Percentiles rank a stretch among this genome's conserved stretches.
phyloP scores from a whole-genome alignment of 2,329 filamentous ascomycete genomes.

The Stagonosporopsis chrysanthemi region DNA sequence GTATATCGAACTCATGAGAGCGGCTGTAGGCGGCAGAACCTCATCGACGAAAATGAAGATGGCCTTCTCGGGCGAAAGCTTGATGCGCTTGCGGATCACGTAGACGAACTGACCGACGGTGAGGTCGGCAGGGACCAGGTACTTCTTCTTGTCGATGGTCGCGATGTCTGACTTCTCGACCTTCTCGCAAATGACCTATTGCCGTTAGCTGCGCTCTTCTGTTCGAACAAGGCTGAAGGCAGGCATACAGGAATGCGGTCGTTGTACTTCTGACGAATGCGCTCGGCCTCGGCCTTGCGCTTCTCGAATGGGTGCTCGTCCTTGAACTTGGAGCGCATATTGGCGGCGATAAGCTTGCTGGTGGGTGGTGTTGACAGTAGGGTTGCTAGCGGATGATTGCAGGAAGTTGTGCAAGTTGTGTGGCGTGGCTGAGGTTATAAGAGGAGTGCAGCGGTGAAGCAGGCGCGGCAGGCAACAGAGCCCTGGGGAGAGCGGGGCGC shows the following conservation, averaged over 20 bases:
- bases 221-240: slow-evolving; percentile 5
- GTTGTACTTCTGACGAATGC: slow-evolving; percentile 98
- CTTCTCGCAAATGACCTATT: slow-evolving; percentile 84
- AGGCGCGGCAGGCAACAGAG: slow-evolving; percentile 44
- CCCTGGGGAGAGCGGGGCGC: slow-evolving; percentile 34
- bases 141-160: slow-evolving; percentile 99
- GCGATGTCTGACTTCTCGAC: slow-evolving; percentile 81
- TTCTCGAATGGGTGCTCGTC: slow-evolving; percentile 99
- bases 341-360: slow-evolving; percentile 22
- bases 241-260: slow-evolving; percentile 94
- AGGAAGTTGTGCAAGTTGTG: slow-evolving; percentile 21
- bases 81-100: slow-evolving; percentile 99
- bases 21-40: slow-evolving; percentile 93
- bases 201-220: slow-evolving; percentile 29
- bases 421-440: slow-evolving; percentile 35
- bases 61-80: slow-evolving; percentile 98
- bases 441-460: slow-evolving; percentile 43
- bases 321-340: slow-evolving; percentile 99
- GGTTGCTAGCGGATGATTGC: slow-evolving; percentile 9
- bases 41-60: slow-evolving; percentile 99
- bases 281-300: slow-evolving; percentile 99
- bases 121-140: slow-evolving; percentile 94
- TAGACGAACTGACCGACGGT: slow-evolving; percentile 99
- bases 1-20: slow-evolving; percentile 99
- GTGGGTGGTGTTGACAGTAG: slow-evolving; percentile 22